These are phyloP conservation scores for Hydnomerulius pinastri DNA, from an alignment of 768 basidiomycete species.

Conservation along the genomic window DNA sequence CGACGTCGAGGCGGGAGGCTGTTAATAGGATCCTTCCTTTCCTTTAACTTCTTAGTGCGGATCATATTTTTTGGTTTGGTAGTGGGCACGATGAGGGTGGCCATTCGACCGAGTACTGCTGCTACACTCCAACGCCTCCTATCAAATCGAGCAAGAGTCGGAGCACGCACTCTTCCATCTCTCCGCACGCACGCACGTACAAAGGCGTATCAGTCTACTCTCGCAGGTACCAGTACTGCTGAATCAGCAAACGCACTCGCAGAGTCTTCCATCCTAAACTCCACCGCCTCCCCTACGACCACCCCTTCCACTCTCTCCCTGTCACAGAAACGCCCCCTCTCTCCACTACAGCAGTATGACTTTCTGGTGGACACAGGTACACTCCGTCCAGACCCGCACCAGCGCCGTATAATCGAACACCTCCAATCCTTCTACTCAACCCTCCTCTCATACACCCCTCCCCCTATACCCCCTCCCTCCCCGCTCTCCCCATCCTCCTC, in stretches of 20 bases:
- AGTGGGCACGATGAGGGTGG: conserved; percentile 1
- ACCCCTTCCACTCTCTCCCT: background rate
- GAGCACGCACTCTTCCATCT: conserved; percentile 7
- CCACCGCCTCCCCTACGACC: background rate
- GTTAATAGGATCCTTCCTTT: too few relatives aligned
- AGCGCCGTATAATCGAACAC: conserved; percentile 79
- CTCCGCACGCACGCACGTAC: conserved; percentile 13
- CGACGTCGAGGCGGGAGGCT: too few relatives aligned
- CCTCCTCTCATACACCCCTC: conserved; percentile 70
- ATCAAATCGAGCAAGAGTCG: background rate
- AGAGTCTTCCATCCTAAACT: background rate
- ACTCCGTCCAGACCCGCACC: conserved; percentile 78
- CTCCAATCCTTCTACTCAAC: conserved; percentile 80
- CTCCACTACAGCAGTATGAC: conserved; percentile 44
- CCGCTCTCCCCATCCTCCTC: conserved; percentile 33
- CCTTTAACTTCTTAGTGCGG: background rate
- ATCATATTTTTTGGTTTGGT: too few relatives aligned
- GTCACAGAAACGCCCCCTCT: background rate
- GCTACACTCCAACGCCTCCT: background rate
- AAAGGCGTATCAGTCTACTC: conserved; percentile 35
- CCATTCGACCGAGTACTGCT: background rate
- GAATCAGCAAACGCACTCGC: background rate
- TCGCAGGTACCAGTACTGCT: conserved; percentile 15
- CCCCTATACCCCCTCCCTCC: conserved; percentile 45
- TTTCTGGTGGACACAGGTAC: conserved; percentile 49